Evolutionary conservation across 2,329 filamentous ascomycete genomes (phyloP), one percentile per base, ranked within the genome.

Genomic region (Sarocladium oryzae): DNA sequence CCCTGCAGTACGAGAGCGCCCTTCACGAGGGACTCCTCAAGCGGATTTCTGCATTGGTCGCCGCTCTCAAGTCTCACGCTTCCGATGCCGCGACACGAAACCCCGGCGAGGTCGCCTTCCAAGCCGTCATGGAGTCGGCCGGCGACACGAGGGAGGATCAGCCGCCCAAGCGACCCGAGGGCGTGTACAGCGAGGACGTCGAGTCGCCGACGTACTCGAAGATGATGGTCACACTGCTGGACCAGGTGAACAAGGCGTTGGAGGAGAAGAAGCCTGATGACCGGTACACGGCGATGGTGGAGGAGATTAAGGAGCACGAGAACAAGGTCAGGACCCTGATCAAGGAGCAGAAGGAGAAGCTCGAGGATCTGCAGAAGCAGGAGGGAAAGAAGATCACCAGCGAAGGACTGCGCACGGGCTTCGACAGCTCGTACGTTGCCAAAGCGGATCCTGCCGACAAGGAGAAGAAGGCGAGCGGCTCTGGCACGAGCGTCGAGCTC

Each of bases 151-250:
- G 85, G 53, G 88, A 95, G 61, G 82, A 89, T 63, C 81, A 82
- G 55, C 88, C 89, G 3, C 84, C 87, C 8, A 76, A 80, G 48
- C 76, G 87, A 21, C 91, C 91, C 2, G 85, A 84, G 57, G 90
- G 88, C 43, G 86, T 96, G 24, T 86, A 95, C 63, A 77, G 78
- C 37, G 77, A 89, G 51, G 83, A 86, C 59, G 38, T 33, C 16
- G 81, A 86, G 65, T 83, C 78, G 62, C 89, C 88, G 1, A 86
- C 85, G 13, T 99, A 96, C 65, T 93, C 89, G 35, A 89, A 95
- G 74, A 99, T 99, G 93, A 91, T 99, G 86, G 88, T 88, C n/a
- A 83, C 85, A n/a, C 70, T 99, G 60, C 79, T 97, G 18, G 93
- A 99, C 62, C 88, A 95, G 68, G 90, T 97, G 37, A 96, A 96